Evolutionary conservation across 495 filamentous ascomycete genomes (phyloP).

Genomic region (Astrocystis sublimbata): DNA sequence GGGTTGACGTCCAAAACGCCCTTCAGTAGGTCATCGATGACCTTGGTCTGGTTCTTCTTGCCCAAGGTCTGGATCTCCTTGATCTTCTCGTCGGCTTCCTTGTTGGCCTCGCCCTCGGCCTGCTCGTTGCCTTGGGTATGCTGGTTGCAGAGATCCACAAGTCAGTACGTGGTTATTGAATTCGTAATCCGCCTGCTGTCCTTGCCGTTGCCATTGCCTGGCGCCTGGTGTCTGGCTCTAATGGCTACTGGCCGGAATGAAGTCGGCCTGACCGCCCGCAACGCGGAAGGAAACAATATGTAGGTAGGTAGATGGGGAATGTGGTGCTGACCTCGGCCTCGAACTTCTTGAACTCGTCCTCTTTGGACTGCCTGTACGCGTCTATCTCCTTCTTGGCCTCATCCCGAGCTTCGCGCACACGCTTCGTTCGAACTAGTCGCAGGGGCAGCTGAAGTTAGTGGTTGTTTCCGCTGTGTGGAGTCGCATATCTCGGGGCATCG

Average conservation of each 20-base stretch:
- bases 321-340: constrained; percentile 73
- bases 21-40: constrained; percentile 75
- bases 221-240: background rate
- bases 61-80: constrained; percentile 79
- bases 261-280: background rate
- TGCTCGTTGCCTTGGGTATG: constrained; percentile 86
- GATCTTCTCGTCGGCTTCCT: constrained; percentile 78
- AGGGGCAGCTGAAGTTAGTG: background rate
- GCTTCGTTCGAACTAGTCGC: constrained; percentile 83
- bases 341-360: constrained; percentile 92
- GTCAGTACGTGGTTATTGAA: background rate
- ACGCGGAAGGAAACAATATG: background rate
- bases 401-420: constrained; percentile 89
- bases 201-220: too few relatives aligned
- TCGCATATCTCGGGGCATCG: background rate
- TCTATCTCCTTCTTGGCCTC: constrained; percentile 99
- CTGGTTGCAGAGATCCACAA: constrained; percentile 41
- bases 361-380: constrained; percentile 85
- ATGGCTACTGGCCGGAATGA: background rate
- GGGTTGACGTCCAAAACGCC: constrained; percentile 80
- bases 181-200: background rate
- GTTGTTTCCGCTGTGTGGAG: background rate
- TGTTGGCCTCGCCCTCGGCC: constrained; percentile 80
- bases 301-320: background rate
- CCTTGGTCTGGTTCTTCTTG: constrained; percentile 72